These are phyloP conservation scores for Termitomyces sp. DNA, from an alignment of 768 basidiomycete genomes.

Conservation along the genomic window DNA sequence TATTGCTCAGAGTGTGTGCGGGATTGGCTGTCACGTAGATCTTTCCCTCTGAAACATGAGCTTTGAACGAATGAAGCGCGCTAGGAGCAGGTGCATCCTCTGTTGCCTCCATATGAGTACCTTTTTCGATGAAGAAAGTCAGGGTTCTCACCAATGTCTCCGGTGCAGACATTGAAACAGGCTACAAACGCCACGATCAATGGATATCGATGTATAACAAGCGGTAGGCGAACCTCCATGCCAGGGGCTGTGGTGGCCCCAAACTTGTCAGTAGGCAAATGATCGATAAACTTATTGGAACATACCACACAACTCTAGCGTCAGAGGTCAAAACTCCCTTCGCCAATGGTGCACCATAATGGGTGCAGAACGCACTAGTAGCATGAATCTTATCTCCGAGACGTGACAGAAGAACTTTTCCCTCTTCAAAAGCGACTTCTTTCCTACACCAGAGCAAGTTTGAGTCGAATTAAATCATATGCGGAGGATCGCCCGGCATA, in stretches of 20 bases:
- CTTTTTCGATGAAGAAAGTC: conserved; percentile 2
- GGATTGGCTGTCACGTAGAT: conserved; percentile 75
- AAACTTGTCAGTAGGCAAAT: neutral
- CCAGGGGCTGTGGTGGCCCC: conserved; percentile 58
- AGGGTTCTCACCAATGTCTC: conserved; percentile 63
- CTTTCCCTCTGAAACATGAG: conserved; percentile 62
- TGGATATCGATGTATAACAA: neutral
- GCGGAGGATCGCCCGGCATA: conserved; percentile 17
- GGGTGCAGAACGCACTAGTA: conserved; percentile 84
- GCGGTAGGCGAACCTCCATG: conserved; percentile 59
- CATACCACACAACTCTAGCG: conserved; percentile 77
- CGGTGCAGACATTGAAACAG: conserved; percentile 84
- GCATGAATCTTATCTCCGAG: conserved; percentile 74
- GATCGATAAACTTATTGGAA: neutral
- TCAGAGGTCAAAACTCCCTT: conserved; percentile 80
- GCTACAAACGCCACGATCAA: conserved; percentile 36
- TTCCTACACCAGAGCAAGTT: conserved; percentile 48
- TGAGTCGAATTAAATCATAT: neutral
- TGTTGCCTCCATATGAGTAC: conserved; percentile 23
- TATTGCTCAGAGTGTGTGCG: conserved; percentile 58
- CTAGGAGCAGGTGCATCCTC: conserved; percentile 89
- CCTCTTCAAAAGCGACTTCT: conserved; percentile 74
- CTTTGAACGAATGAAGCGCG: conserved; percentile 77
- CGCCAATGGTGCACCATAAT: conserved; percentile 85
- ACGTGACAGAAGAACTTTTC: conserved; percentile 75